Percentiles rank a stretch among this genome's conserved stretches.
Evolutionary conservation across 148 eudicot genomes (phyloP).

Genomic region (Cornus florida): DNA sequence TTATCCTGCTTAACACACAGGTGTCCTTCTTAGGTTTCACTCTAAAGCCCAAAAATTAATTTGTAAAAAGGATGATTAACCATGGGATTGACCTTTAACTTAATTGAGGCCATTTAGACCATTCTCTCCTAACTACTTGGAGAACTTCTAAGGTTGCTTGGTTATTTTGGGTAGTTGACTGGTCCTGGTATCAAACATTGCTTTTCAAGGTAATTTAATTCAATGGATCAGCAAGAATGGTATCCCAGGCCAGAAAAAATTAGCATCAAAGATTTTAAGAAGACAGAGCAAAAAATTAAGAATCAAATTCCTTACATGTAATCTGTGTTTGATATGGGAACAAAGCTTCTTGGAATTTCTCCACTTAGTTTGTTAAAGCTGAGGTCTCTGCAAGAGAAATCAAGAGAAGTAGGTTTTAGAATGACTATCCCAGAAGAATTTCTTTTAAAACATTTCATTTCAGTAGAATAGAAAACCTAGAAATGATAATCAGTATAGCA

Average conservation of each 20-base stretch:
- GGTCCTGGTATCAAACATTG: background rate
- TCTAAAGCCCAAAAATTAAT: background rate
- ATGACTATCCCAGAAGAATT: background rate
- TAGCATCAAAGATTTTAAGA: background rate
- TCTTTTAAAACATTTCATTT: background rate
- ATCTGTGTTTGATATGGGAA: background rate
- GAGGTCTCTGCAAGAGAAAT: conserved; percentile 26
- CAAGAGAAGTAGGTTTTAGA: background rate
- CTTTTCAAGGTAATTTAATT: background rate
- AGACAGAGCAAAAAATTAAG: background rate
- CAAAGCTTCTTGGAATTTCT: conserved; percentile 23
- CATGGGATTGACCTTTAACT: background rate
- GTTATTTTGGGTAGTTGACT: background rate
- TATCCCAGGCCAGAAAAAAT: background rate
- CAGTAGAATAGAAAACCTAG: background rate
- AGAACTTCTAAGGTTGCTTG: background rate
- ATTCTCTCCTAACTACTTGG: background rate
- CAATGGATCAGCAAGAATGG: background rate
- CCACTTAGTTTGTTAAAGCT: conserved; percentile 46
- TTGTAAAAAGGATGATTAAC: background rate
- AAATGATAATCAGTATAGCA: background rate
- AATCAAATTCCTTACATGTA: conserved; percentile 26
- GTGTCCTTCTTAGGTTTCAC: too few species aligned
- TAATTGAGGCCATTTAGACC: background rate
- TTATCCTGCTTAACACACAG: too few species aligned